Conservation (phyloP, 139 green algal genomes). For the Coelastrella sp. region DNA sequence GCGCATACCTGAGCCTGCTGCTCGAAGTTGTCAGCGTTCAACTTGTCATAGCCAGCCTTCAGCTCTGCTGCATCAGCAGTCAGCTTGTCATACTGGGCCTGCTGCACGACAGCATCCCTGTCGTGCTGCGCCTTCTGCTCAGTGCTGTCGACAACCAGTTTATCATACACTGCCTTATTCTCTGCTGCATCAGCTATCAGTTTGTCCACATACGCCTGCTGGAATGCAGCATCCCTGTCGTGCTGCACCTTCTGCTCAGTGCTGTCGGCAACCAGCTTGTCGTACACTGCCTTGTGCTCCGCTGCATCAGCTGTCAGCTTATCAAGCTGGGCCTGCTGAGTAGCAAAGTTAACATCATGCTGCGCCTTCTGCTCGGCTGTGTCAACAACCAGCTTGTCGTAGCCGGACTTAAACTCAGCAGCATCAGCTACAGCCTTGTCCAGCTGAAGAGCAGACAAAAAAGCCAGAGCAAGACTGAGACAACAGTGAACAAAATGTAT, state of each 20-base stretch:
- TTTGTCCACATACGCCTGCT: constrained; percentile 22
- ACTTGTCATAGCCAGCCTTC: constrained; percentile 43
- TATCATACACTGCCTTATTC: constrained; percentile 16
- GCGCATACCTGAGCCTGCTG: constrained; percentile 25
- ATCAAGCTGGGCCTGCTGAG: constrained; percentile 2
- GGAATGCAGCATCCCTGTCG: neutral
- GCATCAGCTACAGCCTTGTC: constrained; percentile 27
- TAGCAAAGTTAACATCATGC: too few relatives aligned
- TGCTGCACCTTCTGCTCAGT: constrained; percentile 45
- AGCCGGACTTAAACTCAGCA: constrained; percentile 43
- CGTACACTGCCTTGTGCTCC: constrained; percentile 43
- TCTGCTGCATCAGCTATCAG: constrained; percentile 24
- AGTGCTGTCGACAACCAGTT: neutral
- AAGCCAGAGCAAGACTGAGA: too few relatives aligned
- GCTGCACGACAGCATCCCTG: constrained; percentile 25
- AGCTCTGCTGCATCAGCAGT: constrained; percentile 36
- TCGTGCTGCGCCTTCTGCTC: constrained; percentile 31
- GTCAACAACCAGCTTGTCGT: constrained; percentile 43
- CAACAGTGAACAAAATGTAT: too few relatives aligned
- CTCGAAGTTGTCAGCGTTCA: constrained; percentile 17
- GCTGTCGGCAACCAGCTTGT: constrained; percentile 36
- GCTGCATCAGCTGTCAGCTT: constrained; percentile 43
- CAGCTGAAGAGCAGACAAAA: constrained; percentile 4
- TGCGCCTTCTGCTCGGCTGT: constrained; percentile 6
- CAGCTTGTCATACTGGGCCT: constrained; percentile 31